Evolutionary conservation across 176 grass and related monocot species (phyloP), one percentile per base, ranked within the genome.

Genomic region (Raddia distichophylla): DNA sequence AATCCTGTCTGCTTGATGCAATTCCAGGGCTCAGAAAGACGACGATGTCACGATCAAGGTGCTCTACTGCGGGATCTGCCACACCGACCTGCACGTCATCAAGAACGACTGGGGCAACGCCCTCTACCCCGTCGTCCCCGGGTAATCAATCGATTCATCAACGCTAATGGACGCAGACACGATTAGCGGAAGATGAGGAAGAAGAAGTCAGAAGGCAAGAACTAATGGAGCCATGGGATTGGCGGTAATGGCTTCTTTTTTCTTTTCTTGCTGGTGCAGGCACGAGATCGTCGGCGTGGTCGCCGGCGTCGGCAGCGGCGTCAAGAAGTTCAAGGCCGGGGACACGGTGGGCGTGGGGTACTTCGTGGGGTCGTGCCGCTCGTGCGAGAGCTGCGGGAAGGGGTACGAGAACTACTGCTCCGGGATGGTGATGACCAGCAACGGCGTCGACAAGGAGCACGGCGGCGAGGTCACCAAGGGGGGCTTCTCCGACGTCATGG

Each of bases 11-110:
- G 13, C 18, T 22, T 11, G 44, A 8, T 17, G 1, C 15, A 56
- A 51, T 66, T 86, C 19, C 73, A 94, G 92, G 75, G 60, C 49
- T 53, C 47, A 64, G 37, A 83, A 67, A 20, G 89, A 91, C 53
- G 80, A 86, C 14, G 89, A 94, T 81, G 92, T 94, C 55, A 91
- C 89, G 9, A 77, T 94, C 86, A 94, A 91, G 87, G 82, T 94
- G 50, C 86, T 94, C 74, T 94, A 72, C 82, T 94, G 92, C 19
- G 92, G 89, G 15, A 88, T 91, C 79, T 94, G 92, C 79, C 92
- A 94, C 86, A 94, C 92, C 0, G 92, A 94, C 59, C 85, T 94
- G 5, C 89, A 94, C 51, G 47, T 48, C 37, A 84, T 91, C 84
- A 91, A 78, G 82, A 94, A 94, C 73, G 83, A 94, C n/a, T 91